These are phyloP conservation scores for Raffaelea ambrosiae DNA, from an alignment of 2,329 filamentous ascomycete genomes.

Conservation along the genomic window DNA sequence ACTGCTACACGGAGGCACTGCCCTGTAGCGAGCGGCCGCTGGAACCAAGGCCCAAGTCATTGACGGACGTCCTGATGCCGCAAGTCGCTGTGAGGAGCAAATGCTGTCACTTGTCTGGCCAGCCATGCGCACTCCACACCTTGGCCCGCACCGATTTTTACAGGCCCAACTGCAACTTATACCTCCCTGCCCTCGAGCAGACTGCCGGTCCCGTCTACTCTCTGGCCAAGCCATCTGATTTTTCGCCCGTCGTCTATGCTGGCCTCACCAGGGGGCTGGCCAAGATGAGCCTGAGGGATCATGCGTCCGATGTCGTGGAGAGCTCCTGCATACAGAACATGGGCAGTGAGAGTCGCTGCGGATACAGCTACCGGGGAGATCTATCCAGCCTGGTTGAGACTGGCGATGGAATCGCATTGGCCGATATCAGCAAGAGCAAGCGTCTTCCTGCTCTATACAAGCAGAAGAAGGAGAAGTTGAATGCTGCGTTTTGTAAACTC, in stretches of 20 bases:
- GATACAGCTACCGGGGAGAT: not conserved
- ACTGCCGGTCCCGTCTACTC: constrained; percentile 2
- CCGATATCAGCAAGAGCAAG: constrained; percentile 5
- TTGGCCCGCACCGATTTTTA: constrained; percentile 27
- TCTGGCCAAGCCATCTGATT: constrained; percentile 3
- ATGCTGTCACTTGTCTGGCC: constrained; percentile 1
- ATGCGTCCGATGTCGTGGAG: not conserved
- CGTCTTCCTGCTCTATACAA: constrained; percentile 2
- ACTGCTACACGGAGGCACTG: constrained; percentile 38
- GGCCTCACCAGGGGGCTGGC: not conserved
- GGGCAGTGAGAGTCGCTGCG: not conserved
- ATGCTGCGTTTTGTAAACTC: not conserved
- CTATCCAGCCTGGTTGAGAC: constrained; percentile 2
- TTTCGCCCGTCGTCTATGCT: constrained; percentile 3
- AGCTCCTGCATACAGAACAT: not conserved
- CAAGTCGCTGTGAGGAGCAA: not conserved
- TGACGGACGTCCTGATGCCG: not conserved
- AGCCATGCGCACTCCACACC: not conserved
- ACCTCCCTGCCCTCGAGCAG: constrained; percentile 13
- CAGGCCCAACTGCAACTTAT: constrained; percentile 40
- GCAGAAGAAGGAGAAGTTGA: constrained; percentile 2
- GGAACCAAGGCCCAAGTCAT: constrained; percentile 2
- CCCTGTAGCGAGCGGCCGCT: constrained; percentile 27
- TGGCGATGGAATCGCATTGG: not conserved
- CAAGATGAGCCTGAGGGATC: constrained; percentile 2